phyloP scores from a whole-genome alignment of 495 filamentous ascomycete genomes.

The Ramalina peruviana region DNA sequence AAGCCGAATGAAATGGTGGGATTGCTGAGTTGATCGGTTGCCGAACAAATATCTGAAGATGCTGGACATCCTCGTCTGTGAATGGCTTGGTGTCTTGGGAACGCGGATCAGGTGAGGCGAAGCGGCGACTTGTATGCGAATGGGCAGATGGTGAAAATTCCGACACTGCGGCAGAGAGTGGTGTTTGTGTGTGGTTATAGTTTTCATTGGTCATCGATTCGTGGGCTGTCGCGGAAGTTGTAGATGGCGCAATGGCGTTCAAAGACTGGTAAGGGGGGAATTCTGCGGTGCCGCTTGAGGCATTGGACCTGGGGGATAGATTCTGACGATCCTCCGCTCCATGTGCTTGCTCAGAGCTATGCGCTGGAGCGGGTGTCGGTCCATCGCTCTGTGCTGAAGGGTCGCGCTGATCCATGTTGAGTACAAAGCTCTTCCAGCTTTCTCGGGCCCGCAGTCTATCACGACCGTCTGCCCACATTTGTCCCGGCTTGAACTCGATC shows the following conservation, averaged over 20 bases:
- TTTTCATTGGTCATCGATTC: slow-evolving; percentile 26
- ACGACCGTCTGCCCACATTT: slow-evolving; percentile 42
- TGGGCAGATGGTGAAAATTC: slow-evolving; percentile 54
- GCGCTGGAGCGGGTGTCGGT: slow-evolving; percentile 21
- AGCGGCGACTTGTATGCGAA: slow-evolving; percentile 9
- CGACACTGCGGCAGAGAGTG: slow-evolving; percentile 59
- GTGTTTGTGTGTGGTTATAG: slow-evolving; percentile 35
- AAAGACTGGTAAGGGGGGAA: slow-evolving; percentile 6
- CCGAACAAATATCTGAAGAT: slow-evolving; percentile 32
- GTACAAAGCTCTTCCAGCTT: slow-evolving; percentile 69
- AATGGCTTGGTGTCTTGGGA: slow-evolving; percentile 26
- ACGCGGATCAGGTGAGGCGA: slow-evolving; percentile 7
- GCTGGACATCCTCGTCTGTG: slow-evolving; percentile 40
- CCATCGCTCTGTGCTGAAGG: slow-evolving; percentile 45
- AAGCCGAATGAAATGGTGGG: slow-evolving; percentile 26
- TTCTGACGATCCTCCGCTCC: slow-evolving; percentile 4
- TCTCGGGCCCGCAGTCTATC: slow-evolving; percentile 68
- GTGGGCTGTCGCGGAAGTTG: background rate
- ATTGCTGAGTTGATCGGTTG: slow-evolving; percentile 19
- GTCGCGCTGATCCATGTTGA: slow-evolving; percentile 48
- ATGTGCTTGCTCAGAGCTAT: slow-evolving; percentile 1
- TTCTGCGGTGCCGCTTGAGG: background rate
- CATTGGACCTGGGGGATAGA: slow-evolving; percentile 6
- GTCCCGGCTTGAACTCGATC: slow-evolving; percentile 54
- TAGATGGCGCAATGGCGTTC: slow-evolving; percentile 9